Conservation (phyloP, 345 rosid species). For the Bruguiera gymnorhiza region DNA sequence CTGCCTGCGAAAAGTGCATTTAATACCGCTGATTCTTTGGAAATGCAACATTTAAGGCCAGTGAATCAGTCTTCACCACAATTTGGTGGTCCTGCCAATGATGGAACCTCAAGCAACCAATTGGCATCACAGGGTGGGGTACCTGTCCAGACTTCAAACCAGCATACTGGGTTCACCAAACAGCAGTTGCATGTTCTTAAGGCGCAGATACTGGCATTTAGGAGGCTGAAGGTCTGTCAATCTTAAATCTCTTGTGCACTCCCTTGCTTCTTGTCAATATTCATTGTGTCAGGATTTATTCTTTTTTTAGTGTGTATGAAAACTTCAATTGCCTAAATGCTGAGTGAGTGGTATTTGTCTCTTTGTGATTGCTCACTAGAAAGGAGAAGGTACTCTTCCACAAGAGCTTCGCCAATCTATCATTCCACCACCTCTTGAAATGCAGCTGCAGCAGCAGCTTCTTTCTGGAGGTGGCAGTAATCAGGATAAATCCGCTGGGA, state of each 20-base stretch:
- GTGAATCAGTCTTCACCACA: conserved; percentile 56
- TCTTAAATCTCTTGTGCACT: conserved; percentile 12
- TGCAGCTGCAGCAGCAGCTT: conserved; percentile 54
- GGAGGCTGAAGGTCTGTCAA: conserved; percentile 77
- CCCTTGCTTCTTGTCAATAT: not conserved
- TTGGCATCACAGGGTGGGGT: conserved; percentile 49
- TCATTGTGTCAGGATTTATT: not conserved
- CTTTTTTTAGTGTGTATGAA: not conserved
- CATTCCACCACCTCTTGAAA: conserved; percentile 82
- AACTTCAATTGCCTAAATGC: conserved; percentile 4
- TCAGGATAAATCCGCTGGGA: conserved; percentile 60
- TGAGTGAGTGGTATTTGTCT: conserved; percentile 6
- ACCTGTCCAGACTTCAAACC: conserved; percentile 53
- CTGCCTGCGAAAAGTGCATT: conserved; percentile 46
- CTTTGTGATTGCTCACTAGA: conserved; percentile 46
- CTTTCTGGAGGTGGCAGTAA: conserved; percentile 51
- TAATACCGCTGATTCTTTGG: conserved; percentile 50
- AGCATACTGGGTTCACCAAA: conserved; percentile 71
- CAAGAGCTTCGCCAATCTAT: conserved; percentile 93
- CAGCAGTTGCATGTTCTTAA: conserved; percentile 96
- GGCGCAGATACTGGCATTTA: conserved; percentile 95
- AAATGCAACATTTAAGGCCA: conserved; percentile 66
- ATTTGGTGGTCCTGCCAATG: conserved; percentile 46
- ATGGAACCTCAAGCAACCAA: conserved; percentile 39
- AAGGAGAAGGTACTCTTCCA: conserved; percentile 92